A percentile compares a stretch with the other conserved stretches of the same genome.
Conservation (phyloP, 768 basidiomycete species). For the Lactifluus echinatus region DNA sequence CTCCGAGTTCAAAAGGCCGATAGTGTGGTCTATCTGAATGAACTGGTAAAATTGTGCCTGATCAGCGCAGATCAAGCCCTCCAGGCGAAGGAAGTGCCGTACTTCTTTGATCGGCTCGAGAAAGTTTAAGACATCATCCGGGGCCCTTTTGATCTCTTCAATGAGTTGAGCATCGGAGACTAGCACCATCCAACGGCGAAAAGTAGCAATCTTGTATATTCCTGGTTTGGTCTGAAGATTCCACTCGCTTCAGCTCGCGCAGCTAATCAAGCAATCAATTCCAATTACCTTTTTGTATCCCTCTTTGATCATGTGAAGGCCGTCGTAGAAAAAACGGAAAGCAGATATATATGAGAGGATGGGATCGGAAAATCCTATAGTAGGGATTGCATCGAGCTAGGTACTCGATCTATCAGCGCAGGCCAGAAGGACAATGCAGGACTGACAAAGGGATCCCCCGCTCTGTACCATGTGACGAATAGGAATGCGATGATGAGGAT, state of each 20-base stretch:
- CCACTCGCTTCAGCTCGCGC: background rate
- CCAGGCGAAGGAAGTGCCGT: background rate
- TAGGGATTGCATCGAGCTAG: conserved; percentile 24
- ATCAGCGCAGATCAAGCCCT: no score
- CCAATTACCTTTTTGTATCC: conserved; percentile 3
- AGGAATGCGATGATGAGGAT: background rate
- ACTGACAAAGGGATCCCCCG: background rate
- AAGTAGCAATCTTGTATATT: background rate
- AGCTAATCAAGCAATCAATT: background rate
- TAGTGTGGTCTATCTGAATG: background rate
- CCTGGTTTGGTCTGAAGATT: conserved; percentile 20
- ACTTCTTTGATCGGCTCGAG: background rate
- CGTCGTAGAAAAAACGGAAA: background rate
- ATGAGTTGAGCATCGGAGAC: background rate
- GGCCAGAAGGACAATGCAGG: no score
- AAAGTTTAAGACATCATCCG: background rate
- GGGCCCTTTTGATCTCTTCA: background rate
- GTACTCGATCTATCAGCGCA: background rate
- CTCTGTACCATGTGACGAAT: background rate
- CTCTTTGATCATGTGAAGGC: background rate
- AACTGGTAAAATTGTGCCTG: background rate
- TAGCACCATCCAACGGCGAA: background rate
- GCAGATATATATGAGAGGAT: conserved; percentile 24
- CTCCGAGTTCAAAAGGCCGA: conserved; percentile 28
- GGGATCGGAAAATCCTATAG: conserved; percentile 23